These are phyloP conservation scores for Tylopilus sp. DNA, from an alignment of 1,284 basidiomycete genomes.

Conservation along the genomic window DNA sequence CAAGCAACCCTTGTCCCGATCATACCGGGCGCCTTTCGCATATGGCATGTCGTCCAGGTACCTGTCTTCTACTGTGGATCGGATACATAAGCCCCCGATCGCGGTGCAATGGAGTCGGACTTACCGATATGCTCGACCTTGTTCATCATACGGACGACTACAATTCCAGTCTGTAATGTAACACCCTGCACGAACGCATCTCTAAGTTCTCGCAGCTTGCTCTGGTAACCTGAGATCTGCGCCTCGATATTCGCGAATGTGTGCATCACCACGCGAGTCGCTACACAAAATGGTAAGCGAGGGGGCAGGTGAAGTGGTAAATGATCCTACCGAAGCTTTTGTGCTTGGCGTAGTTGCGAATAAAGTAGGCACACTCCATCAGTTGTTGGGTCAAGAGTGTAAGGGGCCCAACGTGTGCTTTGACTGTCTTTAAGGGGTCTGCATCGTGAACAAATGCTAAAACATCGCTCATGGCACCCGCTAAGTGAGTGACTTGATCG, in stretches of 20 bases:
- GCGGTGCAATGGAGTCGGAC: not conserved
- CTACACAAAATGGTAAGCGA: not conserved
- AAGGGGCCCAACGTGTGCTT: not conserved
- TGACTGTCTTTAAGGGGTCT: not conserved
- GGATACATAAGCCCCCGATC: no score
- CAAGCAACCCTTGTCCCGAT: not conserved
- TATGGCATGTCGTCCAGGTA: not conserved
- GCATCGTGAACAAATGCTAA: not conserved
- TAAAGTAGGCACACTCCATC: conserved; percentile 7
- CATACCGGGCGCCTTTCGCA: not conserved
- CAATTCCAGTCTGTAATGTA: not conserved
- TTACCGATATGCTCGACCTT: not conserved
- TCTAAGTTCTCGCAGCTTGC: not conserved
- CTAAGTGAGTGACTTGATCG: not conserved
- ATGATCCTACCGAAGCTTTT: not conserved
- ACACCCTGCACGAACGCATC: not conserved
- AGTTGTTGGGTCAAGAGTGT: not conserved
- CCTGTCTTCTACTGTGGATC: not conserved
- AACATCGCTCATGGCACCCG: not conserved
- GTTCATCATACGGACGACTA: not conserved
- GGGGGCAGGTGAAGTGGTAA: not conserved
- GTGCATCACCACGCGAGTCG: not conserved
- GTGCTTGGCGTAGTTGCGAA: not conserved
- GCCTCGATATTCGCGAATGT: not conserved
- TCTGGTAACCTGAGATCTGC: not conserved